Evolutionary conservation across 768 basidiomycete genomes (phyloP), one percentile per base, ranked within the genome.

Genomic region (Mycena indigotica): DNA sequence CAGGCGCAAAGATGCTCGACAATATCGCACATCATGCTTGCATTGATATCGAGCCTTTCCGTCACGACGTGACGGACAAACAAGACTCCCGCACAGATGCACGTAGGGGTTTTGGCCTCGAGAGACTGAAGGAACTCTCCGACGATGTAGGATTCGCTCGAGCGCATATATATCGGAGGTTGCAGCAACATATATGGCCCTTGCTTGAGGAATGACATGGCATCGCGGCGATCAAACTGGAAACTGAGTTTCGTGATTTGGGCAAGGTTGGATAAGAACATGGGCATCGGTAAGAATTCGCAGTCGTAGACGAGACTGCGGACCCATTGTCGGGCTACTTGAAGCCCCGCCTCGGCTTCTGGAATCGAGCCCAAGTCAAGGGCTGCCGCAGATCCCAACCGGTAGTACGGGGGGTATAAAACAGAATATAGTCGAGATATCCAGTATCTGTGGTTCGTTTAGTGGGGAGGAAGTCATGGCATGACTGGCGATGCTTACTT

Each of bases 1-100:
- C 72, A 74, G 6, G 72, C 73, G 44, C 80, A 77, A 1, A 87
- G 65, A 10, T 69, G 68, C 41, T 88, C 87, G 19, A 84, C 57
- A 41, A 79, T 69, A 52, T 81, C 76, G 55, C 84, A 87, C 2
- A 88, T 66, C 10, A 80, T 72, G 23, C 73, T 72, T 23, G 80
- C 68, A 39, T 85, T 74, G 19, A 86, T 70, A 4, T 60, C 67
- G 3, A 85, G 60, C 4, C 50, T 41, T 1, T 64, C 61, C 3
- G 70, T 58, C 17, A 84, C 53, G 17, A 85, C 59, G 52, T 83
- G 79, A 23, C 85, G 61, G 32, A 82, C 39, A 53, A 78, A 75
- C 2, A 72, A 38, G 35, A 79, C 66, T 4, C 80, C 82, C 3
- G 68, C 59, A 4, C 67, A 64, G 45, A 77, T 64, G 50, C 70